Evolutionary conservation across 169 alveolate species (phyloP).

Genomic region (Plasmodium inui): DNA sequence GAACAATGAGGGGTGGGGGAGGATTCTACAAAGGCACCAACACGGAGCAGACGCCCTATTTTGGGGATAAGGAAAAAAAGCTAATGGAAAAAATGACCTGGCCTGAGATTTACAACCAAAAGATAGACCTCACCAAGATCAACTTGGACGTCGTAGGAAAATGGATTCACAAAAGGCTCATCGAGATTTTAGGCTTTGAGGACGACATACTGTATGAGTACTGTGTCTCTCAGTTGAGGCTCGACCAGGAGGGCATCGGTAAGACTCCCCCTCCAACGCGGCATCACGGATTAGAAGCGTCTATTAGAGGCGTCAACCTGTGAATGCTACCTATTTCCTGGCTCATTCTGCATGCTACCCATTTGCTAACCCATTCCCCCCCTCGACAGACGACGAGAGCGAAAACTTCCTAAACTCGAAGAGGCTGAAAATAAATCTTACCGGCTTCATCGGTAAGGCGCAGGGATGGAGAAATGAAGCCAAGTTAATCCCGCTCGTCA

Average conservation of each 20-base stretch:
- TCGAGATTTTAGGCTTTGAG: constrained; percentile 86
- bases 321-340: background rate
- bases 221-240: constrained; percentile 82
- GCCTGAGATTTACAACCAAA: constrained; percentile 81
- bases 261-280: background rate
- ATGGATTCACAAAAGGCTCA: constrained; percentile 83
- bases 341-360: background rate
- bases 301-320: background rate
- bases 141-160: constrained; percentile 81
- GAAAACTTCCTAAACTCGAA: constrained; percentile 22
- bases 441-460: constrained; percentile 48
- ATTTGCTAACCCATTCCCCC: background rate
- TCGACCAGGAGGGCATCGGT: constrained; percentile 80
- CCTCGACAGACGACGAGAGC: constrained; percentile 26
- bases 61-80: constrained; percentile 85
- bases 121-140: constrained; percentile 81
- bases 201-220: constrained; percentile 85
- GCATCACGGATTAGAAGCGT: background rate
- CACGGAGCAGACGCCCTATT: constrained; percentile 81
- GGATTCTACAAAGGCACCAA: constrained; percentile 76
- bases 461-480: background rate
- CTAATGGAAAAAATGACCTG: constrained; percentile 82
- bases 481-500: background rate
- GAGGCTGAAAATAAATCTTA: constrained; percentile 46
- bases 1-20: constrained; percentile 24